phyloP scores from a whole-genome alignment of 2,329 filamentous ascomycete genomes.

The Fusarium guadeloupense region DNA sequence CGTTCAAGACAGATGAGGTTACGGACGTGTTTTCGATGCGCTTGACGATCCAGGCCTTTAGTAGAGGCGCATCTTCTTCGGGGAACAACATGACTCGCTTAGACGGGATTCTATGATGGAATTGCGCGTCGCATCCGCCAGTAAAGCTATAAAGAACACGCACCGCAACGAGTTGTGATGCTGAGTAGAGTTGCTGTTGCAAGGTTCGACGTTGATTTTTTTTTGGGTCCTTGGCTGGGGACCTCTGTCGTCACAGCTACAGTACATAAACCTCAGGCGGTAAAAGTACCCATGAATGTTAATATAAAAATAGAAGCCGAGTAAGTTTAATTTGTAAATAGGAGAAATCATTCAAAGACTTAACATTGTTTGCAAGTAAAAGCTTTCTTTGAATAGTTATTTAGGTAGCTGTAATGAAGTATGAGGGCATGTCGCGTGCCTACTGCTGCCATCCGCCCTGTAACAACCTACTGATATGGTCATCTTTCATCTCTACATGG shows the following conservation, averaged over 20 bases:
- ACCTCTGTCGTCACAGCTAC: slow-evolving; percentile 33
- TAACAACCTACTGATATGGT: too few species aligned
- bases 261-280: not conserved
- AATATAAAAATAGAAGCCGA: not conserved
- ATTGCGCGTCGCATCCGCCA: slow-evolving; percentile 6
- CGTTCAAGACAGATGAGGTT: slow-evolving; percentile 17
- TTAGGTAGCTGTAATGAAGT: too few species aligned
- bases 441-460: too few species aligned
- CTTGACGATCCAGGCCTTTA: slow-evolving; percentile 82
- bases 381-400: too few species aligned
- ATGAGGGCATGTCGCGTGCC: too few species aligned
- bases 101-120: not conserved
- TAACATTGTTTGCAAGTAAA: too few species aligned
- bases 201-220: slow-evolving; percentile 27
- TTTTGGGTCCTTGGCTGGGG: slow-evolving; percentile 23
- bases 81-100: slow-evolving; percentile 65
- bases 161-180: not conserved
- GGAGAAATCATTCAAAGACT: too few species aligned
- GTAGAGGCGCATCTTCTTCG: slow-evolving; percentile 67
- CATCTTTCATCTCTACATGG: too few species aligned
- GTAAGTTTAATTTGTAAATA: too few species aligned
- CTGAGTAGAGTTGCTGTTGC: slow-evolving; percentile 8
- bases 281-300: not conserved
- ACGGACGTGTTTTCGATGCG: slow-evolving; percentile 78
- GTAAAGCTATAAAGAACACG: not conserved